Percentiles rank a stretch among this genome's conserved stretches.
phyloP scores from a whole-genome alignment of 257 asterid species.

The Solanum raphanifolium region DNA sequence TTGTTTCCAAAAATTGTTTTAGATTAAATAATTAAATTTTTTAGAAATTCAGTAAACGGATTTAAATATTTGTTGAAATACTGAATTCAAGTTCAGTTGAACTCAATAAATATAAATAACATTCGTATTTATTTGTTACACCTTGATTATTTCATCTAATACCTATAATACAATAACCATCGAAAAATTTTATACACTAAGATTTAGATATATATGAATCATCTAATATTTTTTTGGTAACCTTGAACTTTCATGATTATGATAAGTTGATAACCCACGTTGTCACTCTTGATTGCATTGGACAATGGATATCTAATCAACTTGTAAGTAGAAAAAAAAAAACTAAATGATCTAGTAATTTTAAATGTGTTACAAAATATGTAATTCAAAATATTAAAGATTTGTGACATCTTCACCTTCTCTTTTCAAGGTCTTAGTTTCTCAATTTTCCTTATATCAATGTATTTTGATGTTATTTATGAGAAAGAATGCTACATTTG shows the following conservation, averaged over 20 bases:
- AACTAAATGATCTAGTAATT: not conserved
- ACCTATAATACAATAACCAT: not conserved
- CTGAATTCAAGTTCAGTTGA: not conserved
- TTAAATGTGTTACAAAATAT: not conserved
- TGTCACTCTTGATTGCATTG: not conserved
- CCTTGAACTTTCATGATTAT: not conserved
- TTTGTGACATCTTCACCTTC: not conserved
- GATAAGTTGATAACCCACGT: not conserved
- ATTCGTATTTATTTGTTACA: not conserved
- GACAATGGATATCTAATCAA: not conserved
- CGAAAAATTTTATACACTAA: not conserved
- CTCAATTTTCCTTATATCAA: not conserved
- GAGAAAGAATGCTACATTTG: not conserved
- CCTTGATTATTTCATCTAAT: not conserved
- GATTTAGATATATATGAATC: not conserved
- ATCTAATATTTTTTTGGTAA: not conserved
- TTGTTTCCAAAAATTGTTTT: not conserved
- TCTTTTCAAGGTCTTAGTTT: not conserved
- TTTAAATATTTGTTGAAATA: not conserved
- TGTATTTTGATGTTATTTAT: not conserved
- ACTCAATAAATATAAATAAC: not conserved
- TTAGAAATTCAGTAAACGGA: not conserved
- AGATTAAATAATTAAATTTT: not conserved
- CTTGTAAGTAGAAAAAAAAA: not conserved
- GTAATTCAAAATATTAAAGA: not conserved